phyloP scores from a whole-genome alignment of 768 basidiomycete genomes.

The Rhodotorula paludigena region DNA sequence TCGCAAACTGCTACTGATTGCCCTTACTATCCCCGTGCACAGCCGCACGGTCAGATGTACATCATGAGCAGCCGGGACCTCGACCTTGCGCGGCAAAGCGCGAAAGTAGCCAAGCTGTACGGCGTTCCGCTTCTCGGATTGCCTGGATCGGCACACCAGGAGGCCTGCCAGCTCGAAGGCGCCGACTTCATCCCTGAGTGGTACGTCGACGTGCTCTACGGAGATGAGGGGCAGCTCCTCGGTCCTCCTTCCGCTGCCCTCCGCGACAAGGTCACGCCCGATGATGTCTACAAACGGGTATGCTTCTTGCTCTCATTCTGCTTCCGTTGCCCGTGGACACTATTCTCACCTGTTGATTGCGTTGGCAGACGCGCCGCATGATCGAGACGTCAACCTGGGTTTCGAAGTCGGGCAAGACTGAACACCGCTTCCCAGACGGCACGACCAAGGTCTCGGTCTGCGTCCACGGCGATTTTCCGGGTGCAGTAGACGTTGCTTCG shows the following conservation, averaged over 20 bases:
- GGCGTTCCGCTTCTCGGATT: slow-evolving; percentile 60
- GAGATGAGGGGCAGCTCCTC: slow-evolving; percentile 43
- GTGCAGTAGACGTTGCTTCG: slow-evolving; percentile 55
- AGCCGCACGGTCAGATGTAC: slow-evolving; percentile 62
- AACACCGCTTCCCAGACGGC: slow-evolving; percentile 52
- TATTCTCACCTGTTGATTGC: neutral
- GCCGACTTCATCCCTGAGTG: slow-evolving; percentile 62
- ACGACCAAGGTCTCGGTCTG: slow-evolving; percentile 60
- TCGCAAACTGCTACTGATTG: too few species aligned
- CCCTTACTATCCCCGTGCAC: too few species aligned
- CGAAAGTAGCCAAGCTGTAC: slow-evolving; percentile 58
- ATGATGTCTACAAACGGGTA: slow-evolving; percentile 53
- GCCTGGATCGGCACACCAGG: slow-evolving; percentile 61
- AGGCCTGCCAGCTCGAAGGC: slow-evolving; percentile 55
- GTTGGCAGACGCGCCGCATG: neutral
- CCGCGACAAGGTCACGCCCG: slow-evolving; percentile 54
- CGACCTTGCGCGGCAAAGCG: slow-evolving; percentile 56
- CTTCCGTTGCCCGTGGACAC: too few species aligned
- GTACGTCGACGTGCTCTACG: slow-evolving; percentile 64
- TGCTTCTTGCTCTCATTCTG: slow-evolving; percentile 28
- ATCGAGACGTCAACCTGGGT: neutral
- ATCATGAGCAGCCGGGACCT: slow-evolving; percentile 58
- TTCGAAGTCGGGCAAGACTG: slow-evolving; percentile 49
- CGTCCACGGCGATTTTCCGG: slow-evolving; percentile 63
- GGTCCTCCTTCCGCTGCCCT: slow-evolving; percentile 47